Evolutionary conservation across 495 filamentous ascomycete species (phyloP).

Genomic region (Penicillium odoratum): DNA sequence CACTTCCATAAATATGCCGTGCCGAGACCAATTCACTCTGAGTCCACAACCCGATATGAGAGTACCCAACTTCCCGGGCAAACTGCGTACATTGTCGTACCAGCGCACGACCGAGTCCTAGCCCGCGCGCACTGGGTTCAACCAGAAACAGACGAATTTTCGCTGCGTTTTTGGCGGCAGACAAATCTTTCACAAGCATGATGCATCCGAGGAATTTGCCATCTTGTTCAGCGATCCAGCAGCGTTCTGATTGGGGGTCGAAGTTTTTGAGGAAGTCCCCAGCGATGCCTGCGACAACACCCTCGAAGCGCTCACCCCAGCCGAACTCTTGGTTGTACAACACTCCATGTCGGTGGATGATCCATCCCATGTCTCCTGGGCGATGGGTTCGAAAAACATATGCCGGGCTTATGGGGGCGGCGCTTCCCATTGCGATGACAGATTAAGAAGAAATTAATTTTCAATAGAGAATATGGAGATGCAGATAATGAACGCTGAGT

Average conservation of each 20-base stretch:
- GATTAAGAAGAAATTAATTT: not conserved
- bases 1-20: conserved; percentile 25
- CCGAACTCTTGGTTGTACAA: conserved; percentile 29
- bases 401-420: not conserved
- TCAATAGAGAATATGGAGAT: not conserved
- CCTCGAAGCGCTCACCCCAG: conserved; percentile 27
- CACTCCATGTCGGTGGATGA: conserved; percentile 26
- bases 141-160: conserved; percentile 32
- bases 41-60: conserved; percentile 28
- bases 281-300: conserved; percentile 22
- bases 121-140: conserved; percentile 29
- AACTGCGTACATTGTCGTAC: conserved; percentile 27
- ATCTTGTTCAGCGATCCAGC: conserved; percentile 34
- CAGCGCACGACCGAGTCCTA: conserved; percentile 26
- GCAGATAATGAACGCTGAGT: no score
- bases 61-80: conserved; percentile 30
- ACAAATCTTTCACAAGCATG: conserved; percentile 30
- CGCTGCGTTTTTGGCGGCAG: conserved; percentile 13
- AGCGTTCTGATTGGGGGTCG: conserved; percentile 25
- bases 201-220: conserved; percentile 27
- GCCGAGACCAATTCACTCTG: conserved; percentile 26
- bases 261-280: conserved; percentile 29
- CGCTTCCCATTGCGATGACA: conserved; percentile 8
- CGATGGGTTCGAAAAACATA: conserved; percentile 23
- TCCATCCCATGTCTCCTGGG: conserved; percentile 31